Conservation (phyloP, 176 grass and related monocot genomes). For the Lolium perenne region DNA sequence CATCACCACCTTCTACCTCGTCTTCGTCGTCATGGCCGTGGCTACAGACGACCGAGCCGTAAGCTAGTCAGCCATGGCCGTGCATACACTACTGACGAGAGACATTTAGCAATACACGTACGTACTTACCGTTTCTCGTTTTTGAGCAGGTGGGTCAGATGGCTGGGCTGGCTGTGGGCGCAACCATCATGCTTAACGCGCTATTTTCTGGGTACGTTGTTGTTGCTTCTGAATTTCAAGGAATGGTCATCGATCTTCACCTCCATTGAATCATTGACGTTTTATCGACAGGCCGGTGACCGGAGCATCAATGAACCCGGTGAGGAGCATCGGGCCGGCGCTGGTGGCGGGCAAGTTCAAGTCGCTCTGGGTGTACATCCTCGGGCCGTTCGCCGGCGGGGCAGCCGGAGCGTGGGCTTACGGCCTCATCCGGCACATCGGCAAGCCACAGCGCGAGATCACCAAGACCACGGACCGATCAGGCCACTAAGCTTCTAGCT, state of each 20-base stretch:
- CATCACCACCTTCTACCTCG: conserved; percentile 84
- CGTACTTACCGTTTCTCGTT: too few species aligned
- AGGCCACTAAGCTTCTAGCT: neutral
- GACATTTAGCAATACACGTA: too few species aligned
- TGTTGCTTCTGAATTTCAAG: too few species aligned
- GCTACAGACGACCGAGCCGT: conserved; percentile 71
- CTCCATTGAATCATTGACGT: neutral
- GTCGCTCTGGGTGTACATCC: conserved; percentile 87
- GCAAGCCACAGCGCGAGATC: conserved; percentile 63
- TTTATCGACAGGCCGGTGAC: conserved; percentile 53
- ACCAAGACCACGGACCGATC: conserved; percentile 43
- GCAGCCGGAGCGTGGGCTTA: conserved; percentile 73
- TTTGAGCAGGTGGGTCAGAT: conserved; percentile 54
- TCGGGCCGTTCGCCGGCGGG: conserved; percentile 66
- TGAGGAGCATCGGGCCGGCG: conserved; percentile 69
- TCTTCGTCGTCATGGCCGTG: conserved; percentile 80
- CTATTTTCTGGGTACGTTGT: conserved; percentile 66
- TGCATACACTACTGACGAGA: neutral
- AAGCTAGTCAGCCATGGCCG: neutral
- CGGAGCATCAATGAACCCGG: conserved; percentile 88
- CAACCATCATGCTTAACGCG: conserved; percentile 64
- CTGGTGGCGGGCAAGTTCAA: conserved; percentile 54
- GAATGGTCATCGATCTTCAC: neutral
- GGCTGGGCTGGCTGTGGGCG: conserved; percentile 58
- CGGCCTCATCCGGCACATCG: conserved; percentile 68